Percentiles rank a stretch among this genome's conserved stretches.
These are phyloP conservation scores for Trypanosoma boissoni DNA, from an alignment of 208 protist genomes.

Conservation along the genomic window DNA sequence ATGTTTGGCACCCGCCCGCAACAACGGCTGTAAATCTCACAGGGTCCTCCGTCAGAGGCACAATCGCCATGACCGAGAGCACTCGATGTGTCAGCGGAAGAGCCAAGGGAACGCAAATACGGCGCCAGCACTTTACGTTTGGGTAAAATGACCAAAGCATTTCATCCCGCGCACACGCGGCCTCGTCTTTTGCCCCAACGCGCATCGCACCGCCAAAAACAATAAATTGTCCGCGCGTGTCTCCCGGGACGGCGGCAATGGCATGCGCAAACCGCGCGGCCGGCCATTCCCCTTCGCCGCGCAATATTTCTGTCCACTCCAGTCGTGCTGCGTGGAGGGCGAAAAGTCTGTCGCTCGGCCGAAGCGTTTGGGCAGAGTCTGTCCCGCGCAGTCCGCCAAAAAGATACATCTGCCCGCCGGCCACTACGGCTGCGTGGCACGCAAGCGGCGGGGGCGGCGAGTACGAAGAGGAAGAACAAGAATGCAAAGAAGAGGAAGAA, in stretches of 20 bases:
- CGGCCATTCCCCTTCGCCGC: no score
- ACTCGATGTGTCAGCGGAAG: slow-evolving; percentile 31
- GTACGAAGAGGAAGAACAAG: neutral
- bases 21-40: slow-evolving; percentile 7
- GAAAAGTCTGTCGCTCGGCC: slow-evolving; percentile 35
- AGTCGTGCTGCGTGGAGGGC: slow-evolving; percentile 36
- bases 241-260: slow-evolving; percentile 30
- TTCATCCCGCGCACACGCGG: slow-evolving; percentile 31
- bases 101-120: slow-evolving; percentile 28
- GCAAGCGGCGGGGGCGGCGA: slow-evolving; percentile 32
- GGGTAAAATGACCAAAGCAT: slow-evolving; percentile 55
- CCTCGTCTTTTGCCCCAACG: slow-evolving; percentile 17
- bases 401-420: slow-evolving; percentile 32
- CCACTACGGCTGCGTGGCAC: slow-evolving; percentile 46
- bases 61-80: slow-evolving; percentile 35
- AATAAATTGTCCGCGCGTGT: slow-evolving; percentile 17
- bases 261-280: slow-evolving; percentile 53
- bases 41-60: slow-evolving; percentile 1
- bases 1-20: slow-evolving; percentile 17
- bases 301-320: slow-evolving; percentile 28
- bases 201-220: slow-evolving; percentile 27
- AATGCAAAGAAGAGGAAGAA: no score
- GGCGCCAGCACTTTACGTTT: slow-evolving; percentile 33
- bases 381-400: slow-evolving; percentile 42
- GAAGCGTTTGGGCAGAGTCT: neutral